Conservation (phyloP, 2,329 filamentous ascomycete genomes). For the Ceratocystis cubensis region DNA sequence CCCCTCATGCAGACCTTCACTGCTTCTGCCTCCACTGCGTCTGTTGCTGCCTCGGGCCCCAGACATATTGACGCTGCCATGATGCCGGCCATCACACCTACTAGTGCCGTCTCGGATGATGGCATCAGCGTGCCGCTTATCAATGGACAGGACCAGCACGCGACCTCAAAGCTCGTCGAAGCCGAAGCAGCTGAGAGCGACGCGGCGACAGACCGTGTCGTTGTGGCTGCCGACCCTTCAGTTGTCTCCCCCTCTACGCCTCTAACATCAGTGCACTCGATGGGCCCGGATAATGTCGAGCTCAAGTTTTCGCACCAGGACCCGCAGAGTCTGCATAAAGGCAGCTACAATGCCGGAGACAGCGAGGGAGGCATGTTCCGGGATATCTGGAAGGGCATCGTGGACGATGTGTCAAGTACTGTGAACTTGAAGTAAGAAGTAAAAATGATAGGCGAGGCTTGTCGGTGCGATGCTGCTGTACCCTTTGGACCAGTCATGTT, state of each 20-base stretch:
- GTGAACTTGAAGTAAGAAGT: conserved; percentile 11
- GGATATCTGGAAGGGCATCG: conserved; percentile 44
- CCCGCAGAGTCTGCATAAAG: conserved; percentile 25
- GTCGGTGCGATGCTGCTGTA: neutral
- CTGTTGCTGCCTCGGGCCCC: conserved; percentile 27
- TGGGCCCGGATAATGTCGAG: conserved; percentile 44
- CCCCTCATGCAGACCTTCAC: conserved; percentile 54
- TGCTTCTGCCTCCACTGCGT: conserved; percentile 35
- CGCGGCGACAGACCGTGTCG: conserved; percentile 35
- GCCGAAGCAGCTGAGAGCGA: conserved; percentile 28
- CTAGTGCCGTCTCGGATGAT: conserved; percentile 30
- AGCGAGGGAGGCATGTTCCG: conserved; percentile 36
- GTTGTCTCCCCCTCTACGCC: conserved; percentile 38
- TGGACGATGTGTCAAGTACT: conserved; percentile 35
- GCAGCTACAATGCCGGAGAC: conserved; percentile 20
- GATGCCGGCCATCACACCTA: conserved; percentile 35
- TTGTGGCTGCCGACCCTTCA: conserved; percentile 46
- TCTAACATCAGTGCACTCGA: conserved; percentile 46
- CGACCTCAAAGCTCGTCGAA: conserved; percentile 34
- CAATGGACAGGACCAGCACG: conserved; percentile 42
- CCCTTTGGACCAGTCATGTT: neutral
- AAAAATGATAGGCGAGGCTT: neutral
- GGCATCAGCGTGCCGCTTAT: conserved; percentile 40
- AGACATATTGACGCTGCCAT: conserved; percentile 41
- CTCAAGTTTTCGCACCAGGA: conserved; percentile 39